These are phyloP conservation scores for Cinnamomum micranthum DNA, from an alignment of 164 flowering plant species.

Conservation along the genomic window DNA sequence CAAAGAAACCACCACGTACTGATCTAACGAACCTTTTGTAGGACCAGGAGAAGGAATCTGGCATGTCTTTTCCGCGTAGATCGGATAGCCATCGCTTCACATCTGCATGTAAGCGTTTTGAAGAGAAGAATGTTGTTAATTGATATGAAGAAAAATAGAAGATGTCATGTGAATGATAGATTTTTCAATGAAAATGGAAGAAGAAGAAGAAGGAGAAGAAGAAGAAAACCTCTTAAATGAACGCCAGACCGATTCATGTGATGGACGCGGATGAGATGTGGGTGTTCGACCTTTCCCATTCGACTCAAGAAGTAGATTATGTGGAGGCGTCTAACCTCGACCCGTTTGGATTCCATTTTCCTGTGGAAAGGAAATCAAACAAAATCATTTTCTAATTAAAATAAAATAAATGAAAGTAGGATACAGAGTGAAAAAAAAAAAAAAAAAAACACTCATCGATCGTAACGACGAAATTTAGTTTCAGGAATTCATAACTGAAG, in stretches of 20 bases:
- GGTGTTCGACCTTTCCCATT: conserved; percentile 60
- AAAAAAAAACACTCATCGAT: not conserved
- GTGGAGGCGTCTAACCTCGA: conserved; percentile 51
- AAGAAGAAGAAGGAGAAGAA: not conserved
- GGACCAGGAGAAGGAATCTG: conserved; percentile 80
- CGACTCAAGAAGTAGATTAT: conserved; percentile 66
- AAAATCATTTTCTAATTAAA: not conserved
- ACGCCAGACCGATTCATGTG: conserved; percentile 47
- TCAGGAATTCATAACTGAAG: no score
- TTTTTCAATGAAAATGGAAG: not conserved
- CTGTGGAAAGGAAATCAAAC: not conserved
- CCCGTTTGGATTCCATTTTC: conserved; percentile 28
- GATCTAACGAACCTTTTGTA: conserved; percentile 49
- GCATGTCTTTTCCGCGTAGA: conserved; percentile 70
- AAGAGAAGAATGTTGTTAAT: not conserved
- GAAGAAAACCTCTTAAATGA: conserved; percentile 45
- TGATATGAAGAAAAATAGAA: no score
- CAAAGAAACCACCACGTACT: not conserved
- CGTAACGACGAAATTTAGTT: not conserved
- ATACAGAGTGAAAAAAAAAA: not conserved
- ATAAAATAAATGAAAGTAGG: no score
- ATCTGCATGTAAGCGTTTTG: conserved; percentile 33
- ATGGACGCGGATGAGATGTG: conserved; percentile 74
- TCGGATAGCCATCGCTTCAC: conserved; percentile 80
- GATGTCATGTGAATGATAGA: not conserved